These are phyloP conservation scores for Sporothrix mexicana DNA, from an alignment of 2,329 filamentous ascomycete genomes.

Conservation along the genomic window DNA sequence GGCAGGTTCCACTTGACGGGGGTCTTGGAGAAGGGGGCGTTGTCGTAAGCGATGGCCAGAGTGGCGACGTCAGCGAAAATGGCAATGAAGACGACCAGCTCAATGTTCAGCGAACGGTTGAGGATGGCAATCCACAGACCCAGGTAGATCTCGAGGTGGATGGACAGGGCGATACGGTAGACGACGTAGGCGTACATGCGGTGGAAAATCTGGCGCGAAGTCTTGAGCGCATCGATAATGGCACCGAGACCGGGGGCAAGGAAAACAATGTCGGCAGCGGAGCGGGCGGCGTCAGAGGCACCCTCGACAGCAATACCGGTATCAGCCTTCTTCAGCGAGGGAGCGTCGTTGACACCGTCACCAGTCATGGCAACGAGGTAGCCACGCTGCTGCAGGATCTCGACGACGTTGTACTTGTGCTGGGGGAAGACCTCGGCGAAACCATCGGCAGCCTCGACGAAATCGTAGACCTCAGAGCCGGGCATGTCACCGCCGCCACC, in stretches of 20 bases:
- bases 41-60: conserved; percentile 91
- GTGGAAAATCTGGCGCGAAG: conserved; percentile 92
- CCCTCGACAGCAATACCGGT: conserved; percentile 95
- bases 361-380: conserved; percentile 96
- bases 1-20: conserved; percentile 96
- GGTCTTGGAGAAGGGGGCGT: conserved; percentile 81
- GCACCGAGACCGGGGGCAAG: conserved; percentile 88
- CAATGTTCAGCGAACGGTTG: conserved; percentile 82
- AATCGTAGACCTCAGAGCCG: conserved; percentile 92
- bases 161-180: conserved; percentile 90
- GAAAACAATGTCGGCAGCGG: conserved; percentile 92
- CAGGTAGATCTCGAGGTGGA: conserved; percentile 90
- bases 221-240: conserved; percentile 92
- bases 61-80: conserved; percentile 95
- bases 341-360: conserved; percentile 93
- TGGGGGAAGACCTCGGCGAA: conserved; percentile 95
- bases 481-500: conserved; percentile 91
- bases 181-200: conserved; percentile 97
- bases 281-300: conserved; percentile 87
- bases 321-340: conserved; percentile 93
- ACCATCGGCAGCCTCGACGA: conserved; percentile 92
- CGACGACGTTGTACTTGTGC: conserved; percentile 94
- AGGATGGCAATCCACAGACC: conserved; percentile 90
- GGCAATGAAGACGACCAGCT: conserved; percentile 90
- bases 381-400: conserved; percentile 90